Conservation (phyloP, 176 grass and related monocot genomes). For the Echinochloa phyllopogon region DNA sequence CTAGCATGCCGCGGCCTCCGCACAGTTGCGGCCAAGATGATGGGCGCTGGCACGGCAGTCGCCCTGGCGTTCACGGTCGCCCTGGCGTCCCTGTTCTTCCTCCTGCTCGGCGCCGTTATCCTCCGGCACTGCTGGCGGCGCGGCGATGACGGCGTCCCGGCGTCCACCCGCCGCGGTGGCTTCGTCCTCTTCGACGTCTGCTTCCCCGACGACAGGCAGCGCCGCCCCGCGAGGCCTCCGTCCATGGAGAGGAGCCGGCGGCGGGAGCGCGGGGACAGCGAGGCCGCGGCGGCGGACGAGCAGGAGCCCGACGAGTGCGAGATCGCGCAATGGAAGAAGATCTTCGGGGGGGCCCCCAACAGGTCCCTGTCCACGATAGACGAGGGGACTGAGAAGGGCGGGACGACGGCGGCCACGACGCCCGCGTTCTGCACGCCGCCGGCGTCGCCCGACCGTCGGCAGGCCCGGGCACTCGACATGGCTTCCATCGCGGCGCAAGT, state of each 20-base stretch:
- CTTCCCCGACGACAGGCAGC: conserved; percentile 6
- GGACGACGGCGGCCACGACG: conserved; percentile 30
- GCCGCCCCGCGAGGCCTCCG: neutral
- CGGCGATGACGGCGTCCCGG: neutral
- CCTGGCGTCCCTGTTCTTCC: conserved; percentile 7
- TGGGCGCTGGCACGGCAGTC: neutral
- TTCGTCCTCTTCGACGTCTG: conserved; percentile 64
- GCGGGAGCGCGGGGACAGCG: conserved; percentile 3
- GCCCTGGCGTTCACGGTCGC: conserved; percentile 34
- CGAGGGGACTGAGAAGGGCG: conserved; percentile 54
- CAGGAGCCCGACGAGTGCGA: conserved; percentile 45
- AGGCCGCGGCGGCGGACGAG: conserved; percentile 13
- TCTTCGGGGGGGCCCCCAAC: conserved; percentile 24
- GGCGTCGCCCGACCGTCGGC: conserved; percentile 42
- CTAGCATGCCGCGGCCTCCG: neutral
- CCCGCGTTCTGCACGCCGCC: conserved; percentile 61
- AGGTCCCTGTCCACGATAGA: conserved; percentile 64
- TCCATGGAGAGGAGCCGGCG: conserved; percentile 32
- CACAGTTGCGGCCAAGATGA: conserved; percentile 16
- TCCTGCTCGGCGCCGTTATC: conserved; percentile 28
- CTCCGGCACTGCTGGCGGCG: neutral
- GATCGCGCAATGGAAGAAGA: conserved; percentile 54
- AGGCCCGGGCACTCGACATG: conserved; percentile 7
- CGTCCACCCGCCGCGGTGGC: neutral
- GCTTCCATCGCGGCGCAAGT: conserved; percentile 12